These are phyloP conservation scores for Trypanosoma brucei DNA, from an alignment of 208 protist genomes.

Conservation along the genomic window DNA sequence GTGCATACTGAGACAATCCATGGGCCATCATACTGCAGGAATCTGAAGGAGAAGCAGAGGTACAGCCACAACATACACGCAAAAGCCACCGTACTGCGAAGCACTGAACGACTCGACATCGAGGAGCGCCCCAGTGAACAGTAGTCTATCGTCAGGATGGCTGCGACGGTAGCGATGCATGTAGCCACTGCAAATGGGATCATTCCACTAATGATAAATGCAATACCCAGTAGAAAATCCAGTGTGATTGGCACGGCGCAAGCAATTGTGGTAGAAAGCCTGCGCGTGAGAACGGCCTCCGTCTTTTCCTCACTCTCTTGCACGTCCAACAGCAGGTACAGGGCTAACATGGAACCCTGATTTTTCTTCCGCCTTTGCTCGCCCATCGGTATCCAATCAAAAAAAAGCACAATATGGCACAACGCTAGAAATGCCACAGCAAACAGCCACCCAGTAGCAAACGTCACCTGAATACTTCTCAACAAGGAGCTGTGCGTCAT, in stretches of 20 bases:
- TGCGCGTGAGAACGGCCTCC: conserved; percentile 18
- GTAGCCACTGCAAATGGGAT: conserved; percentile 34
- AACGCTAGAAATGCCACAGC: conserved; percentile 33
- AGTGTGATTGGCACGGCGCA: conserved; percentile 45
- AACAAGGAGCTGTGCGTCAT: conserved; percentile 28
- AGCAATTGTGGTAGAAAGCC: conserved; percentile 51
- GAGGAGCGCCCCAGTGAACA: conserved; percentile 46
- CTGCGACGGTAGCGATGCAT: conserved; percentile 25
- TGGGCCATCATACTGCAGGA: conserved; percentile 28
- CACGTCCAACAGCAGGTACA: conserved; percentile 30
- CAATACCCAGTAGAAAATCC: conserved; percentile 58
- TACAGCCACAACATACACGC: conserved; percentile 55
- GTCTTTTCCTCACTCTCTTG: conserved; percentile 19
- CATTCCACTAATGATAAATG: conserved; percentile 62
- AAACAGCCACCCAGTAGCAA: conserved; percentile 58
- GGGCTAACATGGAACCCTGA: conserved; percentile 10
- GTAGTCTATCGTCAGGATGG: conserved; percentile 54
- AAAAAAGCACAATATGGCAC: conserved; percentile 59
- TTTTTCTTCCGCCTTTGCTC: conserved; percentile 17
- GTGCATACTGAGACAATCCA: conserved; percentile 41
- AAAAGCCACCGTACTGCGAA: conserved; percentile 51
- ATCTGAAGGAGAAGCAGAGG: conserved; percentile 48
- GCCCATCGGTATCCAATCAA: conserved; percentile 30
- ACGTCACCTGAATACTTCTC: conserved; percentile 42
- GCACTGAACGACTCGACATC: conserved; percentile 33